Base-by-base conservation (phyloP, 768 basidiomycete genomes). In the Austroboletus festivus region DNA sequence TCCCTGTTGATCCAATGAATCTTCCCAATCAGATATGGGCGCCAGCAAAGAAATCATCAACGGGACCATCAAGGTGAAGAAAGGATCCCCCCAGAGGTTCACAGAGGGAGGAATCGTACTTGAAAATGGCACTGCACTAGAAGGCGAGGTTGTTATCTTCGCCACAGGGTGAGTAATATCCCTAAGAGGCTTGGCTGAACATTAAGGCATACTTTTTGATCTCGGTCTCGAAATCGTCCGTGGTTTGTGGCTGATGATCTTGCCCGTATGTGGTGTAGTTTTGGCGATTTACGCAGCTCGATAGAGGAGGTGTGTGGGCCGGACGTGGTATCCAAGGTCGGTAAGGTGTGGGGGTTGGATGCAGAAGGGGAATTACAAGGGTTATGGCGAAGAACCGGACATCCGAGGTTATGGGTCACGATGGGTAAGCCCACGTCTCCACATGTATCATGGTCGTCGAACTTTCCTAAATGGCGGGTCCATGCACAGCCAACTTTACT, bases 321-420 rank as follows among this genome's bases (percentile, higher is more conserved):
- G 3, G 72, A 75, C 19, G 60, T 79, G 9, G 71, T 67, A 1
- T 53, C 68, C 33, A 68, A 71, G 59, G 68, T 83, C 50, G 72
- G 76, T 46, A 70, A 73, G n/a, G 63, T 85, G 13, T 81, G 85
- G 86, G 80, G 85, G 31, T 56, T 88, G 47, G 75, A 85, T 60
- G 65, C 70, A 33, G 82, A 90, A 65, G 82, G 84, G 2, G 83
- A 87, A 59, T 56, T 82, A 21, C 68, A 74, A 18, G 78, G 78
- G 0, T 59, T 58, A 13, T 68, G 62, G 64, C 67, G 61, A 49
- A 58, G 58, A 38, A 67, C 58, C 1, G 64, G 61, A 7, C 57
- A 70, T 49, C 58, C 74, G 19, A 75, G 76, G 40, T 44, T 68
- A 26, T 68, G 67, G 60, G 46, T 65, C 26, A 60, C 55, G 35